Base-by-base conservation (phyloP, 805 yeast genomes). In the Lipomyces mesembrius region DNA sequence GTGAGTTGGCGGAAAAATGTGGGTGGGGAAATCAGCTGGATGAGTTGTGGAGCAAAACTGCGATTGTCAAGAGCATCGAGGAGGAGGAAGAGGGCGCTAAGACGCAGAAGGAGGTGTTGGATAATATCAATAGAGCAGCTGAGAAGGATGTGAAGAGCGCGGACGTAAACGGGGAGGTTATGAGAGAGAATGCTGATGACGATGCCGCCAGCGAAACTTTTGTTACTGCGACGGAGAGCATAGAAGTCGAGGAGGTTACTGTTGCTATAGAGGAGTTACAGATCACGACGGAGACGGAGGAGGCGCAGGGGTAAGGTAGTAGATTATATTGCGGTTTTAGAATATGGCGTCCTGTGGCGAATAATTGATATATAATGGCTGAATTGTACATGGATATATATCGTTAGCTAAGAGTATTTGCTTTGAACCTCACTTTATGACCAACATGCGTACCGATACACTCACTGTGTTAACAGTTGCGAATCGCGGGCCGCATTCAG, bases 11-110 rank as follows among this genome's bases (percentile, higher is more conserved):
- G 8, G 77, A 80, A 20, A 73, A 80, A 43, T 75, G 88, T 62
- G 94, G 91, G 0, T 91, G 97, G 97, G 74, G 75, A 2, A 59
- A 63, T 35, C 65, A 65, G 39, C 54, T 71, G 52, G 53, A 62
- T 12, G 60, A 29, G 37, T 9, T 68, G n/a, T 63, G 71, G 68
- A 39, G 37, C 6, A 54, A 39, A 37, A 62, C 64, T 2, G 60
- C 71, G 35, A 54, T 46, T 22, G 58, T 35, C 49, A 22, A 57
- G 55, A 55, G 12, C 34, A 61, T 59, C 2, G 61, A 61, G 49
- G 63, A 67, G 35, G 68, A 63, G 57, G 65, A 59, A 37, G 61
- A 53, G 7, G 67, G 61, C 22, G n/a, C 27, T n/a, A 35, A 57
- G 39, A 27, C 39, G 20, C 59, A 60, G 60, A 60, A 57, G 55